Conservation (phyloP, 192 early-diverging fungal genomes). For the Paraglomus occultum region DNA sequence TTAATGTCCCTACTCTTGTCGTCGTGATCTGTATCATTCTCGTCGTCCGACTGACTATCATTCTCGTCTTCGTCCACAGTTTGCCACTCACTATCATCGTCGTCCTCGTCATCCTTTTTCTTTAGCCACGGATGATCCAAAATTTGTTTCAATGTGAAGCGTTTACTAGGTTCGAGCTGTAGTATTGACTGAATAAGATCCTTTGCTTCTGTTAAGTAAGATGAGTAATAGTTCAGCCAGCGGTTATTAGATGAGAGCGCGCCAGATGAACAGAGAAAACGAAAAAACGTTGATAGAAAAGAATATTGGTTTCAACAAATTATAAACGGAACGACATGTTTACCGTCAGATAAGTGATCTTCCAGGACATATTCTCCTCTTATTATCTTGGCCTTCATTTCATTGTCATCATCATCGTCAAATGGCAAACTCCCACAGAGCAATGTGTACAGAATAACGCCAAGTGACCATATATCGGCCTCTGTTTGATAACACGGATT, state of each 20-base stretch:
- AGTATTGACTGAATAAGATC: constrained; percentile 68
- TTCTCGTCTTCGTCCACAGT: constrained; percentile 17
- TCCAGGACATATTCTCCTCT: constrained; percentile 69
- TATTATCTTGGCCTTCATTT: constrained; percentile 68
- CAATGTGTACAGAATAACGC: constrained; percentile 88
- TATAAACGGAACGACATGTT: background rate
- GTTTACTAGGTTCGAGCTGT: constrained; percentile 61
- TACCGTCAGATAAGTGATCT: constrained; percentile 58
- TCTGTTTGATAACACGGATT: constrained; percentile 41
- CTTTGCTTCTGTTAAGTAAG: constrained; percentile 42
- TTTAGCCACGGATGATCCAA: constrained; percentile 64
- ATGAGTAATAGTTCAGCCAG: background rate
- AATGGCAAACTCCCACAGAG: constrained; percentile 78
- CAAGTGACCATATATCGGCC: constrained; percentile 96
- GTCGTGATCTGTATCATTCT: constrained; percentile 35
- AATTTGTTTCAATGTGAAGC: constrained; percentile 64
- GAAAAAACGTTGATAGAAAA: background rate
- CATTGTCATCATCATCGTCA: constrained; percentile 75
- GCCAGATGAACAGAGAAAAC: background rate
- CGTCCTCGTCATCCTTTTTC: constrained; percentile 35
- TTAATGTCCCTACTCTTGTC: background rate
- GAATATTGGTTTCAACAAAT: background rate
- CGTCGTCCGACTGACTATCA: background rate
- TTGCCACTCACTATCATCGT: constrained; percentile 33
- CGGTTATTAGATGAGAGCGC: background rate